Evolutionary conservation across 2,329 filamentous ascomycete species (phyloP), one percentile per base, ranked within the genome.

Genomic region (Phialocephala sp.): DNA sequence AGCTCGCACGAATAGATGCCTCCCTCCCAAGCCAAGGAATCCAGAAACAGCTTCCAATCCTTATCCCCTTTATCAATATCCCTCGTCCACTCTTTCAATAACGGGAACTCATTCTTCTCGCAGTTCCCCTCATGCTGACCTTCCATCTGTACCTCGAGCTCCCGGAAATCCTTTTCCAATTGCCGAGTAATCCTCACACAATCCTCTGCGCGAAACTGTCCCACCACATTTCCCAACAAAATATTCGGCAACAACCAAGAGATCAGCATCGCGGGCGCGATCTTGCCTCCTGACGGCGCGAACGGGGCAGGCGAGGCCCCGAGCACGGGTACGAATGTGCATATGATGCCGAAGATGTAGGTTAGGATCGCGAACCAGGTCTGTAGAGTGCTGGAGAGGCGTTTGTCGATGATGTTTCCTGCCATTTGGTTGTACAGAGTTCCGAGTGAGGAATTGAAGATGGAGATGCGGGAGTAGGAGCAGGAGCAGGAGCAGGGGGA

Each of bases 291-390:
- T 20, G 58, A 60, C 15, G 41, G 27, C 1, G 14, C 20, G 4
- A 2, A 2, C 20, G 41, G 18, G 8, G 14, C 20, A 6, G 45
- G n/a, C n/a, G 45, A 50, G 8, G 18, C 56, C 9, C 58, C 58
- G 8, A 60, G 32, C 14, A 12, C 4, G 11, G 22, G 32, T 12
- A 60, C 45, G 32, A 60, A 60, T 14, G 24, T 41, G 9, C 39
- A 47, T 22, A 60, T 9, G 32, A 60, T 45, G 20, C 45, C 39
- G 24, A 60, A 52, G 24, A 60, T 60, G 32, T 60, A 60, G 18
- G 36, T 45, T 5, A 32, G 22, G 32, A 59, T 43, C 18, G 56
- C 56, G 45, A 50, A 50, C 45, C 45, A 50, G 45, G 45, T 50
- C 18, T 22, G n/a, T 4, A 50, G n/a, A 11, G n/a, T 50, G n/a